Base-by-base conservation (phyloP, 192 early-diverging fungal genomes). In the Backusella parvicylindrica region DNA sequence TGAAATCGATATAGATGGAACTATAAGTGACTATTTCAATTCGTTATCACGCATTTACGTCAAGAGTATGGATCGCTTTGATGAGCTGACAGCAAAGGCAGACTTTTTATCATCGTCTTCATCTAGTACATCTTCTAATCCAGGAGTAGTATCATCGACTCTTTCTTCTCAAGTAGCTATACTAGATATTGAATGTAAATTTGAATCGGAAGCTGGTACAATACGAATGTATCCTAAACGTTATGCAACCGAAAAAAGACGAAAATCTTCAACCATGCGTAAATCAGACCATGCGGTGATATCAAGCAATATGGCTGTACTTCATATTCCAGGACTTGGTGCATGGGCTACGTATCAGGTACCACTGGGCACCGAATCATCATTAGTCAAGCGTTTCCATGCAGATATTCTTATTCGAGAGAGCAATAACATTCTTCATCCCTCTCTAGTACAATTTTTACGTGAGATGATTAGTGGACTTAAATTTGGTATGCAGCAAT, bases 361-460 rank as follows among this genome's bases (percentile, higher is more conserved):
- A 32, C 77, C 84, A 2, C 36, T 89, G 8, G 86, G 88, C 0
- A 77, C 82, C 43, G 53, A 74, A 8, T 11, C 77, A 5, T 63
- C 75, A 1, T 66, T 80, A 23, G 73, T 81, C 0, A 26, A 79
- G 6, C 77, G 82, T 16, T 50, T 90, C 16, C 88, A 91, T 77
- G 81, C 88, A 9, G 89, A 92, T 60, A 79, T 93, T 31, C 74
- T 89, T 43, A 87, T 93, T 68, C 88, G 89, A 72, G 78, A 87
- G 32, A 93, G 92, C 64, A 83, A 92, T 47, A 95, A 95, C 73
- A 85, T 83, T 1, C 68, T 95, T 18, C 87, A 92, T 76, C 93
- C 93, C 11, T 88, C 89, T 0, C 75, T 95, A 13, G 83, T 95
- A 0, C 83, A 85, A 3, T 94, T 95, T 70, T 85, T 92, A 49